Evolutionary conservation across 2,329 filamentous ascomycete species (phyloP).

Genomic region (Pseudohalonectria lignicola): DNA sequence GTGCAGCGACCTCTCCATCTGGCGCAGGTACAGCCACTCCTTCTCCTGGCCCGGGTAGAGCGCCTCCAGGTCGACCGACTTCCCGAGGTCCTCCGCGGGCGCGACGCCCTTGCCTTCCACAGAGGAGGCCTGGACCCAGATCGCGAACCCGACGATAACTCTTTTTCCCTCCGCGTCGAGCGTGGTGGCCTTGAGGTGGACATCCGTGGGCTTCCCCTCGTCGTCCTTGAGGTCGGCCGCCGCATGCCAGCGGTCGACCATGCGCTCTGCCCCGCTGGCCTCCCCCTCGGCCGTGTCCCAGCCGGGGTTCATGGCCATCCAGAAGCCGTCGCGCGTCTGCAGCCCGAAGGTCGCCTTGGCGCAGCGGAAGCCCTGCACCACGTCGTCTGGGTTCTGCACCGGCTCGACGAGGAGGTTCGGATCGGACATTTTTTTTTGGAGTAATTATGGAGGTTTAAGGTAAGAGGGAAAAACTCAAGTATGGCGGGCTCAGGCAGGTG

Average conservation of each 20-base stretch:
- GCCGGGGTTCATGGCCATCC: slow-evolving; percentile 37
- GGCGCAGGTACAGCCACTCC: slow-evolving; percentile 33
- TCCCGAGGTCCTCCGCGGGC: slow-evolving; percentile 20
- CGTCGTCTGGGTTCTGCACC: slow-evolving; percentile 16
- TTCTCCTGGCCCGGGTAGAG: slow-evolving; percentile 29
- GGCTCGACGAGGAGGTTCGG: slow-evolving; percentile 14
- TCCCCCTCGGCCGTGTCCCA: slow-evolving; percentile 40
- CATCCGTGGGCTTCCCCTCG: slow-evolving; percentile 32
- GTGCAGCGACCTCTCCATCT: slow-evolving; percentile 31
- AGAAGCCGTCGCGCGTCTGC: slow-evolving; percentile 39
- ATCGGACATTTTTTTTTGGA: no score
- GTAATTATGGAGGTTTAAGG: no score
- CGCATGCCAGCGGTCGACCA: slow-evolving; percentile 28
- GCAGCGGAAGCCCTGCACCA: slow-evolving; percentile 14
- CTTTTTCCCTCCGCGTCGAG: slow-evolving; percentile 5
- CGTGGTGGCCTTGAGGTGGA: slow-evolving; percentile 44
- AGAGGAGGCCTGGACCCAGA: slow-evolving; percentile 41
- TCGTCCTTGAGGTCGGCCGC: slow-evolving; percentile 22
- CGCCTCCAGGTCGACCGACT: slow-evolving; percentile 18
- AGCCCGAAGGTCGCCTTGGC: slow-evolving; percentile 29
- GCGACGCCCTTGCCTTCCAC: slow-evolving; percentile 35
- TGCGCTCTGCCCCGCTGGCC: slow-evolving; percentile 19
- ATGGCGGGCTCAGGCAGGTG: no score
- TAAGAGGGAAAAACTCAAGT: no score
- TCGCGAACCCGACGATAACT: slow-evolving; percentile 37